A percentile compares a stretch with the other conserved stretches of the same genome.
These are phyloP conservation scores for Ballota nigra DNA, from an alignment of 257 asterid species.

Conservation along the genomic window DNA sequence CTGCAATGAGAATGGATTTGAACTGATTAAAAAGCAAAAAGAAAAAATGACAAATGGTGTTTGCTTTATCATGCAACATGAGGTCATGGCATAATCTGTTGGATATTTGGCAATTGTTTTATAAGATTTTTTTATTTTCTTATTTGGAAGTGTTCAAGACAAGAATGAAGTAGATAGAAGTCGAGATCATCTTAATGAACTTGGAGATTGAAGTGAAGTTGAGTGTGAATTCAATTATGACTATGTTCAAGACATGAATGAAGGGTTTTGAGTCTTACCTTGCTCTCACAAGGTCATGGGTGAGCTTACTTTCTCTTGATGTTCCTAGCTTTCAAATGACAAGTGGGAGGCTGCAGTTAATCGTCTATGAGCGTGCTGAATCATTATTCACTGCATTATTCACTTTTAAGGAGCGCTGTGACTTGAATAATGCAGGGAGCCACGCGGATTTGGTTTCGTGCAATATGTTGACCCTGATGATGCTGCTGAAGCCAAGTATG, in stretches of 20 bases:
- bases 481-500: slow-evolving; percentile 62
- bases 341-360: slow-evolving; percentile 1
- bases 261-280: slow-evolving; percentile 43
- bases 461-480: no score
- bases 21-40: neutral
- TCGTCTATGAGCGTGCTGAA: neutral
- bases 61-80: neutral
- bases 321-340: neutral
- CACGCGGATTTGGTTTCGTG: slow-evolving; percentile 59
- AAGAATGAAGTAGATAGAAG: slow-evolving; percentile 53
- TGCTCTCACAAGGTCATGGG: slow-evolving; percentile 40
- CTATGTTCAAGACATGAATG: slow-evolving; percentile 44
- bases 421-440: slow-evolving; percentile 44
- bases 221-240: slow-evolving; percentile 32
- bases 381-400: neutral
- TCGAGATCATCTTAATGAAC: slow-evolving; percentile 54
- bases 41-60: neutral
- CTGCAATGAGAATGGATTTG: neutral
- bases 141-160: slow-evolving; percentile 57
- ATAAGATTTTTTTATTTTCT: slow-evolving; percentile 30
- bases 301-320: slow-evolving; percentile 12
- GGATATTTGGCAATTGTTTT: slow-evolving; percentile 22
- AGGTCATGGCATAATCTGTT: neutral
- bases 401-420: neutral
- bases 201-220: slow-evolving; percentile 65